Evolutionary conservation across 2,329 filamentous ascomycete species (phyloP).

Genomic region (Macroventuria anomochaeta): DNA sequence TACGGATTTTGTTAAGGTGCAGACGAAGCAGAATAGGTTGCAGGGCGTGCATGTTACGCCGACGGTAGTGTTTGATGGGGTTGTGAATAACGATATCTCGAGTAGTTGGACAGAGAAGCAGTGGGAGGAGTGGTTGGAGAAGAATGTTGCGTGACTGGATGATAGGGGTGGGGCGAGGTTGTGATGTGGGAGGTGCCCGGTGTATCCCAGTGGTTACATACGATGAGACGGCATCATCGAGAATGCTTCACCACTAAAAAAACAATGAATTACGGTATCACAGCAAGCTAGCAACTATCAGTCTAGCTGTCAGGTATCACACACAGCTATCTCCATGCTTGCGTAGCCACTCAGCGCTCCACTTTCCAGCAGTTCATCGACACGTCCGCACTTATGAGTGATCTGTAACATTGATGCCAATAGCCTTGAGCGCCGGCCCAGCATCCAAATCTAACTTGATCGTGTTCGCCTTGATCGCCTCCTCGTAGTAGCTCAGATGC

Average conservation of each 20-base stretch:
- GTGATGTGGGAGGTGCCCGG: too few species aligned
- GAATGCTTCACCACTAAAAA: too few species aligned
- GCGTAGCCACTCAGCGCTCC: too few species aligned
- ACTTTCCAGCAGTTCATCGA: neutral
- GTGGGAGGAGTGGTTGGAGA: constrained; percentile 83
- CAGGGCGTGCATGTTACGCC: constrained; percentile 89
- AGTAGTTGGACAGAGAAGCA: constrained; percentile 78
- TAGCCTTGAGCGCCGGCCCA: constrained; percentile 33
- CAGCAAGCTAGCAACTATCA: neutral
- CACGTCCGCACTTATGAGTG: neutral
- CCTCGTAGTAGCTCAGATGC: constrained; percentile 62
- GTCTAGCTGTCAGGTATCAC: neutral
- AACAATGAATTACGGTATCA: too few species aligned
- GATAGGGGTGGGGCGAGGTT: constrained; percentile 1
- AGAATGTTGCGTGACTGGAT: constrained; percentile 63
- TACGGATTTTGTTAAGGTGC: constrained; percentile 82
- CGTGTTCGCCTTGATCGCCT: constrained; percentile 60
- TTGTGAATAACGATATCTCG: constrained; percentile 78
- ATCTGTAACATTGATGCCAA: constrained; percentile 37
- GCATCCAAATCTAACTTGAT: constrained; percentile 60
- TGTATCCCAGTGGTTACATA: too few species aligned
- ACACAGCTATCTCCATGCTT: neutral
- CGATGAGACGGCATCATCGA: too few species aligned
- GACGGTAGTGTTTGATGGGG: constrained; percentile 86
- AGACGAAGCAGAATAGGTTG: constrained; percentile 80